Conservation (phyloP, 164 flowering plant species). For the Annona squamosa region DNA sequence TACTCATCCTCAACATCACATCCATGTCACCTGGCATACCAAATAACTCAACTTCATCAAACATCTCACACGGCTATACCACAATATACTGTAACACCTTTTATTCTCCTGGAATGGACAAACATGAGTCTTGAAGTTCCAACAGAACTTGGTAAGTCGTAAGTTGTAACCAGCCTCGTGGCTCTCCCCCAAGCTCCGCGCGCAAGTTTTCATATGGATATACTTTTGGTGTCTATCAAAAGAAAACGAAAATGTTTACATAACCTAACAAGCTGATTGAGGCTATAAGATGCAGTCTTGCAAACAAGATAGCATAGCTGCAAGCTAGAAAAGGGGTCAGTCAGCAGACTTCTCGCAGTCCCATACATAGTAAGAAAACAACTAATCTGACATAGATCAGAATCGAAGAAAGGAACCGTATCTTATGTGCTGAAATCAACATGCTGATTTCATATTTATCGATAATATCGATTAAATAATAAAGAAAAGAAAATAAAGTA, state of each 20-base stretch:
- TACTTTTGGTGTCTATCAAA: conserved; percentile 76
- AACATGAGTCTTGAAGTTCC: background rate
- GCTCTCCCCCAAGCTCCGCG: conserved; percentile 95
- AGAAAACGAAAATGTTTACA: conserved; percentile 4
- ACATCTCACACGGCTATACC: too few species aligned
- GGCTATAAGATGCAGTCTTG: background rate
- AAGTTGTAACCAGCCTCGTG: conserved; percentile 26
- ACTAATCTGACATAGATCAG: background rate
- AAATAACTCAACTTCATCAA: too few species aligned
- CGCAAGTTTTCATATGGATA: conserved; percentile 94
- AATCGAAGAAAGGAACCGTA: too few species aligned
- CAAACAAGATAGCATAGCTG: background rate
- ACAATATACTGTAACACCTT: too few species aligned
- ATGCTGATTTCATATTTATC: too few species aligned
- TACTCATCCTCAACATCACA: too few species aligned
- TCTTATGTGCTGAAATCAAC: too few species aligned
- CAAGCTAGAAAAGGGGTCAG: background rate
- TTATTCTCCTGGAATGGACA: background rate
- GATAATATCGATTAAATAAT: too few species aligned
- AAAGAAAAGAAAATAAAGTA: too few species aligned
- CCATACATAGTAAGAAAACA: background rate
- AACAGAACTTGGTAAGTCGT: background rate
- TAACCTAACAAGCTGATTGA: too few species aligned
- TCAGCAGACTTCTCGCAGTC: background rate
- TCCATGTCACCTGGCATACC: too few species aligned